Evolutionary conservation across 2,329 filamentous ascomycete species (phyloP).

Genomic region (Dactylonectria estremocensis): DNA sequence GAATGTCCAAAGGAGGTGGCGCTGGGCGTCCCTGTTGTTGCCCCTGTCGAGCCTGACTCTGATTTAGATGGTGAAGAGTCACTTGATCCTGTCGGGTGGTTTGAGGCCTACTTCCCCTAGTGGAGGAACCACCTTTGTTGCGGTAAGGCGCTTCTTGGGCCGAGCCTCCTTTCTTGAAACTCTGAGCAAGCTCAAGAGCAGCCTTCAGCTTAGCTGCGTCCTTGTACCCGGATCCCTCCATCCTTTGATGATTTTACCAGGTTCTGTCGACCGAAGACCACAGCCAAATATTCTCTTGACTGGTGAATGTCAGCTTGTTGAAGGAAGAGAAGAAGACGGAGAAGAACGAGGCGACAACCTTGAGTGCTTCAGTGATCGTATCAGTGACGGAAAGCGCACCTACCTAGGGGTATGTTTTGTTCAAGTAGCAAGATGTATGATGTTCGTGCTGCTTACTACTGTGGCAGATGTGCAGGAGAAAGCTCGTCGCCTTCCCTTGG

Average conservation of each 20-base stretch:
- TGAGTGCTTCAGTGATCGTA: neutral
- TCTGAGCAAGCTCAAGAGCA: conserved; percentile 46
- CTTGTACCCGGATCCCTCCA: conserved; percentile 39
- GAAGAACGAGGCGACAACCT: neutral
- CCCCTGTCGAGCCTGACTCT: neutral
- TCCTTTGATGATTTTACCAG: conserved; percentile 21
- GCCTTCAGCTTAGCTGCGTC: conserved; percentile 47
- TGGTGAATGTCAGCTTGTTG: neutral
- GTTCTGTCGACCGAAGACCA: neutral
- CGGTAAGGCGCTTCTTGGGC: conserved; percentile 6
- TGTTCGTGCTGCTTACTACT: no score
- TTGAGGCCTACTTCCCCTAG: neutral
- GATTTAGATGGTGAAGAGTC: neutral
- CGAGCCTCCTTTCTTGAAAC: conserved; percentile 43
- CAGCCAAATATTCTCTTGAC: no score
- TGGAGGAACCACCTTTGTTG: conserved; percentile 15
- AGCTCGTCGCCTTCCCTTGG: no score
- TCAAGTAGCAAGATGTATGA: no score
- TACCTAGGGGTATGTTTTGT: neutral
- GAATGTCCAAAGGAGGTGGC: conserved; percentile 8
- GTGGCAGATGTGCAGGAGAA: no score
- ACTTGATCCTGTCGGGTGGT: neutral
- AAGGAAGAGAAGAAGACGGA: neutral
- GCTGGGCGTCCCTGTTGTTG: neutral
- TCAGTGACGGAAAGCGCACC: neutral